Conservation (phyloP, 1,284 basidiomycete species). For the Austroboletus novae-zelandiae region DNA sequence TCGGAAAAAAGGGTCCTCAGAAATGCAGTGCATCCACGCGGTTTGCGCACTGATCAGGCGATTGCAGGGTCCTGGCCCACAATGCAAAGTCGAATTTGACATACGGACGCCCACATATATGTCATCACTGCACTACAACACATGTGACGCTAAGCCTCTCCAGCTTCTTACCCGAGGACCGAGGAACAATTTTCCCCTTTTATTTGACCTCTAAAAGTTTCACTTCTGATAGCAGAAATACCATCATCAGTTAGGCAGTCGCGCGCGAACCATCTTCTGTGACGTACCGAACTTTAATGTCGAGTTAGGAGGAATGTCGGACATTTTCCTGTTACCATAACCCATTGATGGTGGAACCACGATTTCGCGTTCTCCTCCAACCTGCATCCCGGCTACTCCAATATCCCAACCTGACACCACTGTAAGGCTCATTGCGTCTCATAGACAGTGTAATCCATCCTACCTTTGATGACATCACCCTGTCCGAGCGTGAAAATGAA, state of each 20-base stretch:
- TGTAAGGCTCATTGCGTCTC: constrained; percentile 6
- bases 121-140: constrained; percentile 18
- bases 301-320: constrained; percentile 63
- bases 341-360: constrained; percentile 71
- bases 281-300: constrained; percentile 70
- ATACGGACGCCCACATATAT: constrained; percentile 18
- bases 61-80: constrained; percentile 23
- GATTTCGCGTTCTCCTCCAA: constrained; percentile 86
- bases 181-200: constrained; percentile 18
- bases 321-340: constrained; percentile 60
- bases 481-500: constrained; percentile 86
- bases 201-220: constrained; percentile 71
- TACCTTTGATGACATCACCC: constrained; percentile 90
- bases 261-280: constrained; percentile 1
- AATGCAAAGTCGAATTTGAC: constrained; percentile 28
- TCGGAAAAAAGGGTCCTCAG: constrained; percentile 18
- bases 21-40: constrained; percentile 27
- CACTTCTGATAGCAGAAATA: constrained; percentile 49
- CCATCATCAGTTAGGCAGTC: constrained; percentile 12
- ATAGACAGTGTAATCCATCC: constrained; percentile 11
- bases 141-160: constrained; percentile 14
- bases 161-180: constrained; percentile 5
- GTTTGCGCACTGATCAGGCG: constrained; percentile 18
- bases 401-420: constrained; percentile 78
- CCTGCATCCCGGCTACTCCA: constrained; percentile 89